Conservation (phyloP, 495 filamentous ascomycete genomes). For the Podospora comata region DNA sequence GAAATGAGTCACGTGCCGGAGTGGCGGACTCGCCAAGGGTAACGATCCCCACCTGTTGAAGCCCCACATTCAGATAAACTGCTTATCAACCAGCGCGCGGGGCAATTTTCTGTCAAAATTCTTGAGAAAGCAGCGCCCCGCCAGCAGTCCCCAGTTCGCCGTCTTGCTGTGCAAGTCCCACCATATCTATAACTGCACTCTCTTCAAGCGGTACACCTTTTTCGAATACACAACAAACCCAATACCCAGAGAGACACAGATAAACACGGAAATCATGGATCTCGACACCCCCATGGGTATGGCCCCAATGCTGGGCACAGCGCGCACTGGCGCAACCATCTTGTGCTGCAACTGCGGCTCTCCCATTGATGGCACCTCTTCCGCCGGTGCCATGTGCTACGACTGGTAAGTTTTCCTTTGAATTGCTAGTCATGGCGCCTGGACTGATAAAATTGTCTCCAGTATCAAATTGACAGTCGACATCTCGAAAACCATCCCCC, state of each 20-base stretch:
- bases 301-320: constrained; percentile 46
- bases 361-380: constrained; percentile 84
- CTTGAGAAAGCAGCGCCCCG: constrained; percentile 11
- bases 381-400: constrained; percentile 84
- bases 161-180: neutral
- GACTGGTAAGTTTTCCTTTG: constrained; percentile 55
- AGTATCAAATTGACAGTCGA: constrained; percentile 83
- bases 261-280: constrained; percentile 52
- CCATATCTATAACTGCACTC: constrained; percentile 1
- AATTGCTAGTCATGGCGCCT: neutral
- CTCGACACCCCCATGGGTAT: constrained; percentile 62
- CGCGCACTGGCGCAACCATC: constrained; percentile 60
- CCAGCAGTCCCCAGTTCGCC: neutral
- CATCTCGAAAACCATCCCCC: constrained; percentile 85
- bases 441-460: neutral
- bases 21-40: neutral
- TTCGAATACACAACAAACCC: neutral
- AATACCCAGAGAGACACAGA: neutral
- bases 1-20: neutral
- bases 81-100: constrained; percentile 19
- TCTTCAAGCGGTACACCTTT: neutral
- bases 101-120: constrained; percentile 20
- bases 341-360: constrained; percentile 94
- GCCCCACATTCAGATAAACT: constrained; percentile 11
- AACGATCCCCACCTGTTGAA: neutral